These are phyloP conservation scores for Collariella sp. DNA, from an alignment of 495 filamentous ascomycete species.

Conservation along the genomic window DNA sequence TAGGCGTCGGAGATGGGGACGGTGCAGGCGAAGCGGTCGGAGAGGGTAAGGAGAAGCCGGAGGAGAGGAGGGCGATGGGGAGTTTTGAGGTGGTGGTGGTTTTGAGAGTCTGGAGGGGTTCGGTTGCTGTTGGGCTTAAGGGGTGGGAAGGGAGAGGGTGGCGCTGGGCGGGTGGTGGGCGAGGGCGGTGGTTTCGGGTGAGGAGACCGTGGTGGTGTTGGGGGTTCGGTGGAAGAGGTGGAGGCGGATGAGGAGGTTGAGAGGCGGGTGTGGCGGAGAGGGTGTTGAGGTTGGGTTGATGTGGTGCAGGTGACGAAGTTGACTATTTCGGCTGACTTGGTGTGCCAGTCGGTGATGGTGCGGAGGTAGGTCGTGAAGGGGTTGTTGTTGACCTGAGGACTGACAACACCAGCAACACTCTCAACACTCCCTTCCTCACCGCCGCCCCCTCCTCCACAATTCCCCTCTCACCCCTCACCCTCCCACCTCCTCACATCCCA, in stretches of 20 bases:
- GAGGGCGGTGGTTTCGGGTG: not conserved
- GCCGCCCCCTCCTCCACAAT: constrained; percentile 7
- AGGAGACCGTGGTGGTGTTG: not conserved
- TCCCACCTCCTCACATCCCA: constrained; percentile 51
- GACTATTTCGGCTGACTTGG: constrained; percentile 55
- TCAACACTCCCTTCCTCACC: constrained; percentile 4
- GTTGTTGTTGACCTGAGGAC: constrained; percentile 16
- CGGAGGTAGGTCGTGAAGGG: constrained; percentile 56
- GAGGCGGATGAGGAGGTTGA: not conserved
- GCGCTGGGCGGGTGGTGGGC: not conserved
- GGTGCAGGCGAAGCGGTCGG: constrained; percentile 61
- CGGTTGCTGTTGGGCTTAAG: not conserved
- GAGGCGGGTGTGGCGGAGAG: not conserved
- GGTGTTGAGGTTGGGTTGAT: not conserved
- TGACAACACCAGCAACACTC: not conserved
- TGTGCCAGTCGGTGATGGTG: constrained; percentile 66
- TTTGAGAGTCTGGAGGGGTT: too few relatives aligned
- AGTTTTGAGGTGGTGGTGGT: constrained; percentile 7
- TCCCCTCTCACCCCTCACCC: constrained; percentile 3
- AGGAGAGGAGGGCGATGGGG: constrained; percentile 64
- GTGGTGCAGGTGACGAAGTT: constrained; percentile 47
- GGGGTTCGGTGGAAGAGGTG: not conserved
- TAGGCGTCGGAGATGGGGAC: constrained; percentile 73
- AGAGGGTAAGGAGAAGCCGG: constrained; percentile 62
- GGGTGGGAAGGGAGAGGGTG: not conserved